Evolutionary conservation across 139 green algal genomes (phyloP).

Genomic region (Chlorella sorokiniana): DNA sequence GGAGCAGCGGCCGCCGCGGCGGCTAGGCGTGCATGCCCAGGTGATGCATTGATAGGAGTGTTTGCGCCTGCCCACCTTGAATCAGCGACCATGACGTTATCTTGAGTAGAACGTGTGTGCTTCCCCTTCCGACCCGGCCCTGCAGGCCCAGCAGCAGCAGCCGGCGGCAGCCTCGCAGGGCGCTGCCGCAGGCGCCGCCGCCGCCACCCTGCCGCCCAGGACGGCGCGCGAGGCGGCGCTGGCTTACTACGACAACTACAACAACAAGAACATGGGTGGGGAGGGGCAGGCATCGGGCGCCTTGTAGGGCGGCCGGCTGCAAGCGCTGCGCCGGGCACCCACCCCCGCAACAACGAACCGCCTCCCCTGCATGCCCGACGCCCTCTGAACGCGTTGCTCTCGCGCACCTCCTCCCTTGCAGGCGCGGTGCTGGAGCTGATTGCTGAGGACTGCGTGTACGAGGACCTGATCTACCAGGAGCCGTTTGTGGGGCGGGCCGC

Average conservation of each 20-base stretch:
- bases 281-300: too few species aligned
- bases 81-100: too few species aligned
- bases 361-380: too few species aligned
- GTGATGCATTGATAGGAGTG: too few species aligned
- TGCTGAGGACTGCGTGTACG: constrained; percentile 63
- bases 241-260: constrained; percentile 74
- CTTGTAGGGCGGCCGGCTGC: too few species aligned
- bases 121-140: not conserved
- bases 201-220: not conserved
- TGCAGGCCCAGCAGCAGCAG: not conserved
- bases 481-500: constrained; percentile 62
- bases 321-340: too few species aligned
- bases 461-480: constrained; percentile 75
- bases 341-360: too few species aligned
- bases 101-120: too few species aligned
- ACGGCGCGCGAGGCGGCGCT: constrained; percentile 51
- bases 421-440: constrained; percentile 60
- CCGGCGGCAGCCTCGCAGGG: not conserved
- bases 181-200: not conserved
- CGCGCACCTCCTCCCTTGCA: not conserved
- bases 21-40: too few species aligned
- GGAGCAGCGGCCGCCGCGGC: too few species aligned
- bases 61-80: too few species aligned
- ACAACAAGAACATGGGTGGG: constrained; percentile 62
- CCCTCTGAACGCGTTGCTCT: too few species aligned